A percentile compares a stretch with the other conserved stretches of the same genome.
Conservation (phyloP, 2,329 filamentous ascomycete species). For the Diaporthe vaccinii region DNA sequence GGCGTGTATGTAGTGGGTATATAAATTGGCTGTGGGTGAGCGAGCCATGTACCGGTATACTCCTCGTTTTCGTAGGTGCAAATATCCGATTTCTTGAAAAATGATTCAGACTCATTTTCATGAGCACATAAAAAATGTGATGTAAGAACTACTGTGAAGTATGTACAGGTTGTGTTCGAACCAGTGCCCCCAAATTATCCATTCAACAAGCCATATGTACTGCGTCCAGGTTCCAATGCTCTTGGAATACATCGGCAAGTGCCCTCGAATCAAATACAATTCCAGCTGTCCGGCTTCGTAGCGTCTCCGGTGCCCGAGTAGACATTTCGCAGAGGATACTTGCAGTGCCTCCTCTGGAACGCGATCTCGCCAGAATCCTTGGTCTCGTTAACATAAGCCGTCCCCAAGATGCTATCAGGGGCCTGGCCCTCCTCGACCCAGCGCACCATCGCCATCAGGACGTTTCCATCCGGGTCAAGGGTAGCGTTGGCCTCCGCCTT, state of each 20-base stretch:
- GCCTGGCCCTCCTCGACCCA: conserved; percentile 60
- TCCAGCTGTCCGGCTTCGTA: conserved; percentile 47
- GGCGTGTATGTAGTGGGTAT: too few species aligned
- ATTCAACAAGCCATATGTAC: not conserved
- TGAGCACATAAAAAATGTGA: not conserved
- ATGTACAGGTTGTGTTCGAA: not conserved
- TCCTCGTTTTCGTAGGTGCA: too few species aligned
- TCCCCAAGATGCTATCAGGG: conserved; percentile 55
- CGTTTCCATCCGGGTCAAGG: conserved; percentile 55
- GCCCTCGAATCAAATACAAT: conserved; percentile 42
- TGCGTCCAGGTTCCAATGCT: not conserved
- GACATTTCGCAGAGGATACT: conserved; percentile 51
- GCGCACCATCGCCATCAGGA: conserved; percentile 59
- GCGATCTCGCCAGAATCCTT: conserved; percentile 45
- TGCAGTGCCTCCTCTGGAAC: conserved; percentile 52
- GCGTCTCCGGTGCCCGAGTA: conserved; percentile 49
- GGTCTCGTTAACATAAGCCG: conserved; percentile 50
- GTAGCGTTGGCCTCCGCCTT: conserved; percentile 44
- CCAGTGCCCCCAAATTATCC: too few species aligned
- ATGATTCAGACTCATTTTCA: not conserved
- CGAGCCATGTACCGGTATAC: too few species aligned
- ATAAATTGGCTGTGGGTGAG: too few species aligned
- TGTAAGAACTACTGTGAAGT: not conserved
- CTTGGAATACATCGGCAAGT: too few species aligned
- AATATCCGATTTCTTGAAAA: too few species aligned